Percentiles rank a stretch among this genome's conserved stretches.
These are phyloP conservation scores for Spencermartinsiella ligniputridi DNA, from an alignment of 1,139 yeast species.

Conservation along the genomic window DNA sequence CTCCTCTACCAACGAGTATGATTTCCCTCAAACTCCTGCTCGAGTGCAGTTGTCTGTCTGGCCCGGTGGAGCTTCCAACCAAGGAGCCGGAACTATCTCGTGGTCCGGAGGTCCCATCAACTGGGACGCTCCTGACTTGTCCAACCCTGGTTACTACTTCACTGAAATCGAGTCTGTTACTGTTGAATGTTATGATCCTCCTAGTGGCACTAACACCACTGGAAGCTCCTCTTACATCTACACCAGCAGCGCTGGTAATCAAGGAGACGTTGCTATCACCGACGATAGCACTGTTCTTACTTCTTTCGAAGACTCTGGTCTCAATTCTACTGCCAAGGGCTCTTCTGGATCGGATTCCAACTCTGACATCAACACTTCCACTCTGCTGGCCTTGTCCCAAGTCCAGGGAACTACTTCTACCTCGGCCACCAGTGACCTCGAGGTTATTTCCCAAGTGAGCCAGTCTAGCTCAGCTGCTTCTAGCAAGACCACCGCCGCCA, in stretches of 20 bases:
- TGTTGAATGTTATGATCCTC: slow-evolving; percentile 69
- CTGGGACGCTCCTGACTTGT: slow-evolving; percentile 78
- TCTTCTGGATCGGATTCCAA: slow-evolving; percentile 37
- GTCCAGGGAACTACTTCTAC: slow-evolving; percentile 2
- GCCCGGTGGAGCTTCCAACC: slow-evolving; percentile 79
- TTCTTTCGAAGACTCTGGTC: slow-evolving; percentile 1
- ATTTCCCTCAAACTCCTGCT: slow-evolving; percentile 86
- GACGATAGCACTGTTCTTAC: slow-evolving; percentile 6
- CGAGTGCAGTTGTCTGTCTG: slow-evolving; percentile 82
- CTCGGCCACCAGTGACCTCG: slow-evolving; percentile 2
- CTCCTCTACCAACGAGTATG: slow-evolving; percentile 51
- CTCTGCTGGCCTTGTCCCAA: slow-evolving; percentile 22
- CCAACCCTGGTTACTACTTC: slow-evolving; percentile 73
- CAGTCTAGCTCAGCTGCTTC: slow-evolving; percentile 11
- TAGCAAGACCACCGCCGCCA: slow-evolving; percentile 7
- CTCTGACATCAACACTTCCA: slow-evolving; percentile 21
- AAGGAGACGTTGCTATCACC: slow-evolving; percentile 22
- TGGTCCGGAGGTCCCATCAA: slow-evolving; percentile 94
- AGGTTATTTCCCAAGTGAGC: slow-evolving; percentile 5
- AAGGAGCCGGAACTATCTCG: slow-evolving; percentile 71
- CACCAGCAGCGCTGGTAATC: slow-evolving; percentile 45
- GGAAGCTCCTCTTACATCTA: slow-evolving; percentile 58
- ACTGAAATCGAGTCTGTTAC: slow-evolving; percentile 57
- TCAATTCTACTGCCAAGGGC: slow-evolving; percentile 4
- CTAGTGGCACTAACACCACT: slow-evolving; percentile 42